Conservation (phyloP, 352 stramenopile genomes). For the Globisporangium solare region DNA sequence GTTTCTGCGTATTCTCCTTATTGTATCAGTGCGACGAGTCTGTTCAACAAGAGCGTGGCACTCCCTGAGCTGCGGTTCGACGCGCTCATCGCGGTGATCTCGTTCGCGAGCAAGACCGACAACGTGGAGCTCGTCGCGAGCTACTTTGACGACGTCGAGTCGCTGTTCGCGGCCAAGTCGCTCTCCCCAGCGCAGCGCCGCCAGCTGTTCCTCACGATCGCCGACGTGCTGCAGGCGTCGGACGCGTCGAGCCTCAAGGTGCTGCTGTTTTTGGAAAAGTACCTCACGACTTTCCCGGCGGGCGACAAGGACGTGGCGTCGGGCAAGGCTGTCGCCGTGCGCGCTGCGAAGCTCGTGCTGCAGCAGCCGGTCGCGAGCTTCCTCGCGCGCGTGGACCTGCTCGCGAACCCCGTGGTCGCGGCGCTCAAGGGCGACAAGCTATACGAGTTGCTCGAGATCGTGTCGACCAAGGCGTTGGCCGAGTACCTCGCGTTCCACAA, state of each 20-base stretch:
- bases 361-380: conserved; percentile 90
- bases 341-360: conserved; percentile 82
- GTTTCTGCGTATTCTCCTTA: neutral
- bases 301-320: conserved; percentile 50
- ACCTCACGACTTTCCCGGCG: conserved; percentile 49
- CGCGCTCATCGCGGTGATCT: conserved; percentile 52
- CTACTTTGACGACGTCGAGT: conserved; percentile 70
- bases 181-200: conserved; percentile 48
- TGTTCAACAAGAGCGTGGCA: conserved; percentile 71
- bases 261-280: conserved; percentile 74
- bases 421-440: conserved; percentile 66
- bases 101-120: conserved; percentile 48
- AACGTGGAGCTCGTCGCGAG: conserved; percentile 56
- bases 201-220: conserved; percentile 61
- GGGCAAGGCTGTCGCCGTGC: conserved; percentile 74
- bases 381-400: conserved; percentile 82
- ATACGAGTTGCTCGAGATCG: conserved; percentile 89
- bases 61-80: conserved; percentile 68
- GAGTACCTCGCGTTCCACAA: conserved; percentile 86
- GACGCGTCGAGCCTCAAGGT: conserved; percentile 45
- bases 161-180: conserved; percentile 38
- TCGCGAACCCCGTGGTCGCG: conserved; percentile 75
- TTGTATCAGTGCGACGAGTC: conserved; percentile 35
- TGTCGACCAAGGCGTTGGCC: conserved; percentile 89
- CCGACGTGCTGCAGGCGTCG: conserved; percentile 46